Evolutionary conservation across 805 yeast genomes (phyloP), one percentile per base, ranked within the genome.

Genomic region (Metschnikowia aberdeeniae): DNA sequence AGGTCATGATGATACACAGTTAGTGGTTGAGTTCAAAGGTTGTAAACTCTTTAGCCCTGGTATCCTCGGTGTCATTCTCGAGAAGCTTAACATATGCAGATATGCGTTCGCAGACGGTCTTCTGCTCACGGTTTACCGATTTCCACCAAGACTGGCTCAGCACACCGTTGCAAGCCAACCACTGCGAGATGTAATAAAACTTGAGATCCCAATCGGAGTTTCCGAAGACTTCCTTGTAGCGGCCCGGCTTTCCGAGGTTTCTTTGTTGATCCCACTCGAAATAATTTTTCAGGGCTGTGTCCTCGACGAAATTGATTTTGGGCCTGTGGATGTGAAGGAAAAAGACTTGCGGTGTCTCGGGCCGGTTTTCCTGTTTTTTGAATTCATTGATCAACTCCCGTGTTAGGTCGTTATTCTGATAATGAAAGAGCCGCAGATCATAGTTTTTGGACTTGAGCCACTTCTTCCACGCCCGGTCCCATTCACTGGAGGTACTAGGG

Each of bases 91-190:
- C 61, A 45, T 58, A 61, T 17, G 52, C 39, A 9, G 50, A 40
- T 26, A 56, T 58, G n/a, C 45, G 48, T 8, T 47, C 36, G 44
- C 68, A 64, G 6, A 59, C 61, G 13, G 45, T 39, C n/a, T 26
- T 22, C 40, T 52, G 57, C 7, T 45, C 44, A 1, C 49, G 32
- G 7, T 52, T 54, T 5, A 53, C 49, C 2, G 48, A 45, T 35
- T 44, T 45, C 62, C 63, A 60, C 44, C 55, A 59, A 6, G 42
- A 13, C 8, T 47, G 51, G 35, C 57, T 52, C 20, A 51, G 49
- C 35, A 60, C 52, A 6, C 59, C 62, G 32, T 45, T 37, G 38
- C 63, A 60, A 3, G 60, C 61, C 19, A 60, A 54, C 62, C 62
- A 60, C 40, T 55, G 50, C 10, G 60, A 51, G 22, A 58, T 57